These are phyloP conservation scores for Tulasnella sp. DNA, from an alignment of 768 basidiomycete species.

Conservation along the genomic window DNA sequence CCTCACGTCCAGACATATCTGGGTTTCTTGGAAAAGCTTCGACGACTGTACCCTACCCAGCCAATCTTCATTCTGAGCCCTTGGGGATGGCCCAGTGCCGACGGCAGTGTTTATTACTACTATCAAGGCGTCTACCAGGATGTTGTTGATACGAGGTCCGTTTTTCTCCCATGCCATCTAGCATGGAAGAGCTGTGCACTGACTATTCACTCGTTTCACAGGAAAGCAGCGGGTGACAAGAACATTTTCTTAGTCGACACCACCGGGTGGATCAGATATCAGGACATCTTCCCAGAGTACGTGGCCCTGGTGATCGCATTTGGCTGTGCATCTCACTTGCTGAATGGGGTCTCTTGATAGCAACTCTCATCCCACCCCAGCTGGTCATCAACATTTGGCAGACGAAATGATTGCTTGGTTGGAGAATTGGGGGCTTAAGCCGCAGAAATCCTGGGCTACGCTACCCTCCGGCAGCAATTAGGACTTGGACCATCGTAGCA, in stretches of 20 bases:
- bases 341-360: slow-evolving; percentile 25
- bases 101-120: slow-evolving; percentile 41
- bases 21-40: slow-evolving; percentile 40
- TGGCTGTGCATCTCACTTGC: neutral
- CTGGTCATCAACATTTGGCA: slow-evolving; percentile 44
- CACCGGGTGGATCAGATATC: slow-evolving; percentile 47
- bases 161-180: neutral
- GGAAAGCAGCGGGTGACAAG: slow-evolving; percentile 39
- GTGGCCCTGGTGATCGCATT: neutral
- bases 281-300: slow-evolving; percentile 30
- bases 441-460: slow-evolving; percentile 26
- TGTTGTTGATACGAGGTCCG: slow-evolving; percentile 29
- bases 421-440: slow-evolving; percentile 40
- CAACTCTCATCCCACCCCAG: slow-evolving; percentile 44
- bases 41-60: slow-evolving; percentile 38
- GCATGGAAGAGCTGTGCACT: neutral
- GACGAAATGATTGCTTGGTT: slow-evolving; percentile 41
- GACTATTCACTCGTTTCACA: slow-evolving; percentile 21
- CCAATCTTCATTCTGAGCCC: slow-evolving; percentile 51
- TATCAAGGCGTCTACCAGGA: slow-evolving; percentile 42
- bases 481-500: neutral
- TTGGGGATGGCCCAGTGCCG: slow-evolving; percentile 51
- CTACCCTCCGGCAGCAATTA: neutral
- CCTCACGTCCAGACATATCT: slow-evolving; percentile 38
- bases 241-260: slow-evolving; percentile 49